Conservation (phyloP, 2,329 filamentous ascomycete species). For the Ophiocordyceps polyrhachis-furcata region DNA sequence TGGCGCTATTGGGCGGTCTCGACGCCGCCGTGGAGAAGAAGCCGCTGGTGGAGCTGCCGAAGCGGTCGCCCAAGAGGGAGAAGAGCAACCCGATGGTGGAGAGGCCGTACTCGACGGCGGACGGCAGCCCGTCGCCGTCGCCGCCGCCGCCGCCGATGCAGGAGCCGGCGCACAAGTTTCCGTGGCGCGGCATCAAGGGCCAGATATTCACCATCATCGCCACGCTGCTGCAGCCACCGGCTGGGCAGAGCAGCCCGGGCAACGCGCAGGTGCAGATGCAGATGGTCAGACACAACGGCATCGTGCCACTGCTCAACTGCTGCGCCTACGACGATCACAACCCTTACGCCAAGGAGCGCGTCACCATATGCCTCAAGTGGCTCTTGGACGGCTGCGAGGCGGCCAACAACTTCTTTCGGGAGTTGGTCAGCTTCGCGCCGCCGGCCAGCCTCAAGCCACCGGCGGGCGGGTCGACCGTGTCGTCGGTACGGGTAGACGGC, state of each 20-base stretch:
- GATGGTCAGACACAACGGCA: conserved; percentile 66
- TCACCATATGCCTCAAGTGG: conserved; percentile 76
- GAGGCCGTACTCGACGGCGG: conserved; percentile 35
- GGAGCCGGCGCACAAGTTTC: conserved; percentile 43
- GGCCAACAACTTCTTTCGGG: conserved; percentile 52
- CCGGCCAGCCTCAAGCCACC: conserved; percentile 18
- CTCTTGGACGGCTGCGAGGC: conserved; percentile 56
- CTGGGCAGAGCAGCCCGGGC: conserved; percentile 37
- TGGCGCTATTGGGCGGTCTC: conserved; percentile 70
- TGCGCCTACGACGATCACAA: conserved; percentile 87
- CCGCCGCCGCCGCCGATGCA: conserved; percentile 30
- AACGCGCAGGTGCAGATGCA: conserved; percentile 70
- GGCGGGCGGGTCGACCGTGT: conserved; percentile 16
- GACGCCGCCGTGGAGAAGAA: conserved; percentile 79
- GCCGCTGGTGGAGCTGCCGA: conserved; percentile 33
- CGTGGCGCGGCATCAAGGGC: conserved; percentile 67
- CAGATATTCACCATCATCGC: conserved; percentile 82
- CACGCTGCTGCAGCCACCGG: conserved; percentile 70
- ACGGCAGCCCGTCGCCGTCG: conserved; percentile 15
- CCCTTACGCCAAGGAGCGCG: conserved; percentile 82
- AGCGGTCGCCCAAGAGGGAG: conserved; percentile 8
- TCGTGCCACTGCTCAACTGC: conserved; percentile 75
- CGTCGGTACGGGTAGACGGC: conserved; percentile 33
- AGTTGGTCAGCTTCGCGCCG: conserved; percentile 32
- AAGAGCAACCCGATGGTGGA: conserved; percentile 30